A percentile compares a stretch with the other conserved stretches of the same genome.
These are phyloP conservation scores for Venturia nashicola DNA, from an alignment of 2,329 filamentous ascomycete species.

Conservation along the genomic window DNA sequence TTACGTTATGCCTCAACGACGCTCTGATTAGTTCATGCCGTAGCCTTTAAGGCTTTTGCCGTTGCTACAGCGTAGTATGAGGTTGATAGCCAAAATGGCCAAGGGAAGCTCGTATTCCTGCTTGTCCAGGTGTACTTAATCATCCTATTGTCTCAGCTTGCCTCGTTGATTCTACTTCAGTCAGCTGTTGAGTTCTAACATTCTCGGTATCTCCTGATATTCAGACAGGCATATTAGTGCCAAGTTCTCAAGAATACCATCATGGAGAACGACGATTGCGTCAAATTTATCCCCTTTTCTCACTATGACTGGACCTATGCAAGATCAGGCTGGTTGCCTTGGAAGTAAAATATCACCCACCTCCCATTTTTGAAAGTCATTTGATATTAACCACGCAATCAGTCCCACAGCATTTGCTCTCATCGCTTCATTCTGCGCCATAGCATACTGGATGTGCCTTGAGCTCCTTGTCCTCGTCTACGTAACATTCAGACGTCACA, in stretches of 20 bases:
- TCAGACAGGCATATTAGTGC: not conserved
- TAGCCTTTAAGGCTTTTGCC: not conserved
- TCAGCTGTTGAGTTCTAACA: not conserved
- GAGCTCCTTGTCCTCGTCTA: constrained; percentile 7
- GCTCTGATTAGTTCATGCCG: not conserved
- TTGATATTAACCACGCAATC: not conserved
- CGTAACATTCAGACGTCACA: constrained; percentile 7
- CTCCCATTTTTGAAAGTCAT: no score
- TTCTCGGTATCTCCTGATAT: not conserved
- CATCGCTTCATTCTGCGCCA: constrained; percentile 5
- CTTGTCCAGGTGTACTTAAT: not conserved
- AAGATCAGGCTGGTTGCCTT: constrained; percentile 3
- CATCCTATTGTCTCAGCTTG: not conserved
- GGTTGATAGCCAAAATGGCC: not conserved
- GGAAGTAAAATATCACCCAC: not conserved
- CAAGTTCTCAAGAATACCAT: not conserved
- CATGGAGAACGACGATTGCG: not conserved
- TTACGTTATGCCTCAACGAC: not conserved
- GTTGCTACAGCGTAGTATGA: not conserved
- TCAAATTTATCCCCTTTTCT: constrained; percentile 3
- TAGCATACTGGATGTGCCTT: constrained; percentile 7
- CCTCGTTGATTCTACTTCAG: not conserved
- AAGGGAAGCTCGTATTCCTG: not conserved
- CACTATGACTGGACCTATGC: constrained; percentile 3
- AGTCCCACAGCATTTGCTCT: constrained; percentile 8